phyloP scores from a whole-genome alignment of 345 rosid species.

The Brassica carinata region DNA sequence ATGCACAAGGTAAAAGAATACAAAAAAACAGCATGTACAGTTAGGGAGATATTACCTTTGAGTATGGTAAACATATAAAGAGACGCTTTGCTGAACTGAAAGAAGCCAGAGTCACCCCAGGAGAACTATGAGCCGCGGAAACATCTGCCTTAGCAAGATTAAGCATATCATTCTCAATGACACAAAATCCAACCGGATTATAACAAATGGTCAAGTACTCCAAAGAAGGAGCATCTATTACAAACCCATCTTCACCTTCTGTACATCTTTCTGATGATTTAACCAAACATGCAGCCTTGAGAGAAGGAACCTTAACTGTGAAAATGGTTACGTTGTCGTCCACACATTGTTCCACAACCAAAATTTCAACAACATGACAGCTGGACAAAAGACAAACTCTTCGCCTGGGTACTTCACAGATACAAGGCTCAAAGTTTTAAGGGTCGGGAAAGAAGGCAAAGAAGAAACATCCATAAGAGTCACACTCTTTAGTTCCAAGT shows the following conservation, averaged over 20 bases:
- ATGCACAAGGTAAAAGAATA: neutral
- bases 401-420: neutral
- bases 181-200: neutral
- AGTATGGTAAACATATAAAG: neutral
- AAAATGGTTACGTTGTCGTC: neutral
- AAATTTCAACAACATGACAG: conserved; percentile 3
- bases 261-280: neutral
- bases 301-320: neutral
- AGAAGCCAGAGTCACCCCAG: neutral
- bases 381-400: conserved; percentile 2
- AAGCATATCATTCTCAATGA: neutral
- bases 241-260: neutral
- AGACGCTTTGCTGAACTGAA: neutral
- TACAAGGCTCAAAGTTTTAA: neutral
- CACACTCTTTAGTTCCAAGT: neutral
- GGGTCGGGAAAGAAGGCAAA: neutral
- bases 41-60: neutral
- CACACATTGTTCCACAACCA: neutral
- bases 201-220: neutral
- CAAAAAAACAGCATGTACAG: neutral
- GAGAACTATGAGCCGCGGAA: neutral
- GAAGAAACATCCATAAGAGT: neutral
- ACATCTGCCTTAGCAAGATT: neutral
- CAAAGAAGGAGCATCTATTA: neutral
- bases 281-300: neutral